Conservation (phyloP, 2,329 filamentous ascomycete species). For the Epichloe aotearoae region DNA sequence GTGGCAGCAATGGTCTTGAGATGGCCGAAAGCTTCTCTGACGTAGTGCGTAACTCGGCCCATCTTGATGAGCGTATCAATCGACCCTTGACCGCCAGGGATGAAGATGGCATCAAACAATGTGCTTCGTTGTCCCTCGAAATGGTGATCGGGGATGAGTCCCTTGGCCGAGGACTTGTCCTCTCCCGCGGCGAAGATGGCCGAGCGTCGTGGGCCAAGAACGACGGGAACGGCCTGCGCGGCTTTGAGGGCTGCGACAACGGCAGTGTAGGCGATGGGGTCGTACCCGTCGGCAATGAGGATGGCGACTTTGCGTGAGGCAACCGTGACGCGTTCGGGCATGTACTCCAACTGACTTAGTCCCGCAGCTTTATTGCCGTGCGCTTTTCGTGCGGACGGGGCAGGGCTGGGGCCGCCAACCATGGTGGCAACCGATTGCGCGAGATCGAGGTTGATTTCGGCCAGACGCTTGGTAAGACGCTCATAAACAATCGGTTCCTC, state of each 20-base stretch:
- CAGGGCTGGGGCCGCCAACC: slow-evolving; percentile 52
- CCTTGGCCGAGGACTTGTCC: slow-evolving; percentile 35
- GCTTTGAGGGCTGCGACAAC: slow-evolving; percentile 50
- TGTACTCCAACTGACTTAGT: slow-evolving; percentile 56
- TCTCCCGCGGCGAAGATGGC: slow-evolving; percentile 50
- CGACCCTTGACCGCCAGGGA: slow-evolving; percentile 57
- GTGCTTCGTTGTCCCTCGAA: slow-evolving; percentile 68
- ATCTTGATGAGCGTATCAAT: slow-evolving; percentile 51
- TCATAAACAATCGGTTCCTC: slow-evolving; percentile 67
- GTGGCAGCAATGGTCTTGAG: slow-evolving; percentile 67
- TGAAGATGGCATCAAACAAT: slow-evolving; percentile 68
- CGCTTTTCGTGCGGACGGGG: slow-evolving; percentile 37
- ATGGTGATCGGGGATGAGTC: slow-evolving; percentile 59
- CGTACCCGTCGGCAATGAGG: slow-evolving; percentile 66
- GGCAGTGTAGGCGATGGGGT: slow-evolving; percentile 49
- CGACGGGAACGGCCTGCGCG: slow-evolving; percentile 53
- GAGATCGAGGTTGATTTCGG: slow-evolving; percentile 59
- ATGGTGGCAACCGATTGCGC: slow-evolving; percentile 56
- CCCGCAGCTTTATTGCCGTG: slow-evolving; percentile 54
- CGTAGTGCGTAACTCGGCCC: slow-evolving; percentile 62
- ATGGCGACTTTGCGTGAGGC: slow-evolving; percentile 60
- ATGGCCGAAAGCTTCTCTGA: slow-evolving; percentile 71
- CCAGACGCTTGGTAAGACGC: slow-evolving; percentile 51
- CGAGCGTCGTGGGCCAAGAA: slow-evolving; percentile 57
- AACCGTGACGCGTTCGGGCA: slow-evolving; percentile 51